phyloP scores from a whole-genome alignment of 2,329 filamentous ascomycete genomes.

The Monosporascus sp. region DNA sequence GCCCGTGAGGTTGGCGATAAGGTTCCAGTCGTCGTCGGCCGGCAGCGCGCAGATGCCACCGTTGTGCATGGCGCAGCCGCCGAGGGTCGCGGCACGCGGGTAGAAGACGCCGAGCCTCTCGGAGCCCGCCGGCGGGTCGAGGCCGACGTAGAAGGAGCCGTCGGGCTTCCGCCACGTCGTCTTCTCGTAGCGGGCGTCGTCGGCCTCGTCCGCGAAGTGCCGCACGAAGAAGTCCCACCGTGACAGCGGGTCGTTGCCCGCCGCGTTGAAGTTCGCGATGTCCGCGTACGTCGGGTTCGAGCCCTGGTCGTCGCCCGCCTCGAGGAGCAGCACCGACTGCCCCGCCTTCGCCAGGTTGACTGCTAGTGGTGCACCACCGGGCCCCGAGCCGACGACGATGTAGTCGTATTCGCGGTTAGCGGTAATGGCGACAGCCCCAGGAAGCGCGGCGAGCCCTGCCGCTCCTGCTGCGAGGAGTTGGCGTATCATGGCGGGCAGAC shows the following conservation, averaged over 20 bases:
- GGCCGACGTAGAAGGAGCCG: conserved; percentile 26
- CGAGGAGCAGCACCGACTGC: conserved; percentile 47
- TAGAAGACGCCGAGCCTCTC: conserved; percentile 27
- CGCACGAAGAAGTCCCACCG: conserved; percentile 53
- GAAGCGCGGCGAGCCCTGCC: not conserved
- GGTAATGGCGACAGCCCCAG: not conserved
- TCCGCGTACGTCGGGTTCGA: conserved; percentile 24
- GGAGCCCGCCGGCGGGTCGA: conserved; percentile 25
- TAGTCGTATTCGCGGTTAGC: conserved; percentile 18
- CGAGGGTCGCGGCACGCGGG: conserved; percentile 28
- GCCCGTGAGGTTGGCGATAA: conserved; percentile 23
- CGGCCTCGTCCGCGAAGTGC: conserved; percentile 49
- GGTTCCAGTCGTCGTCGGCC: conserved; percentile 25
- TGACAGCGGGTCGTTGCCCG: conserved; percentile 32
- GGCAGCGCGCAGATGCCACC: conserved; percentile 23
- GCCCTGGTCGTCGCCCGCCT: conserved; percentile 47
- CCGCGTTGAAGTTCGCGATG: conserved; percentile 31
- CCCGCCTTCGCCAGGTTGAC: conserved; percentile 48
- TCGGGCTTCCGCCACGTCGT: conserved; percentile 24
- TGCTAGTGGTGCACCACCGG: conserved; percentile 48
- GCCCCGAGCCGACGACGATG: conserved; percentile 51
- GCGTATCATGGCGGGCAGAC: not conserved
- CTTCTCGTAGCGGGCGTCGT: conserved; percentile 34
- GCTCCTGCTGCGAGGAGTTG: not conserved
- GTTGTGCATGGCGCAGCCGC: conserved; percentile 29